phyloP scores from a whole-genome alignment of 768 basidiomycete species.

The Phylloporus rhodoxanthus region DNA sequence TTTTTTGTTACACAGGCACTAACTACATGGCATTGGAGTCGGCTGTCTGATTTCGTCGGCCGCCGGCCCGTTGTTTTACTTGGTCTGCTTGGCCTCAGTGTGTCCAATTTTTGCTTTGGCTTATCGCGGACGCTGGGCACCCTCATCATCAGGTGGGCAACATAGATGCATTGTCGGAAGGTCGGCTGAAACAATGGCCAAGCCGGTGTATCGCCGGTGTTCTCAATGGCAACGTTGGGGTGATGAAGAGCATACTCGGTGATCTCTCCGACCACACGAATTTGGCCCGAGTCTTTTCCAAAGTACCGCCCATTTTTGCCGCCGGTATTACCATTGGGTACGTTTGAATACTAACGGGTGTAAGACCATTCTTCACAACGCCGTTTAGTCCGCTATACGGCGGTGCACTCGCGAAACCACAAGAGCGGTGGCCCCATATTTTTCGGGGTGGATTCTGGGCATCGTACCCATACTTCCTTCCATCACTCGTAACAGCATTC shows the following conservation, averaged over 20 bases:
- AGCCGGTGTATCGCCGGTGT: conserved; percentile 34
- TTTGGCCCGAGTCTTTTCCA: conserved; percentile 33
- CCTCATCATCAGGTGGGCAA: conserved; percentile 48
- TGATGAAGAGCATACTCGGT: conserved; percentile 67
- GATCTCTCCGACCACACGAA: conserved; percentile 45
- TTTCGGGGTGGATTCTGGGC: conserved; percentile 40
- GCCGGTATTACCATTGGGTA: conserved; percentile 3
- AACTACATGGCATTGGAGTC: conserved; percentile 57
- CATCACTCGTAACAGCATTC: conserved; percentile 23
- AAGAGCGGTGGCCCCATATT: conserved; percentile 45
- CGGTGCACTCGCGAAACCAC: conserved; percentile 49
- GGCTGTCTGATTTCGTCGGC: conserved; percentile 53
- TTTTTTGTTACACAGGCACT: conserved; percentile 37
- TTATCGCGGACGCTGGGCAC: conserved; percentile 50
- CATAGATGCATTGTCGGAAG: background rate
- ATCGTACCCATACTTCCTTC: conserved; percentile 34
- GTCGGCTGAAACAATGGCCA: background rate
- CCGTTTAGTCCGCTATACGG: conserved; percentile 51
- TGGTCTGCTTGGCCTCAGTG: conserved; percentile 45
- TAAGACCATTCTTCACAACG: background rate
- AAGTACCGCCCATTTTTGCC: conserved; percentile 6
- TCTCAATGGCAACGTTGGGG: conserved; percentile 40
- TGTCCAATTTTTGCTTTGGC: conserved; percentile 58
- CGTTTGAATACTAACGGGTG: background rate
- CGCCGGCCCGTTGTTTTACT: conserved; percentile 57